A percentile compares a stretch with the other conserved stretches of the same genome.
These are phyloP conservation scores for Capsella bursapastoris DNA, from an alignment of 345 rosid species.

Conservation along the genomic window DNA sequence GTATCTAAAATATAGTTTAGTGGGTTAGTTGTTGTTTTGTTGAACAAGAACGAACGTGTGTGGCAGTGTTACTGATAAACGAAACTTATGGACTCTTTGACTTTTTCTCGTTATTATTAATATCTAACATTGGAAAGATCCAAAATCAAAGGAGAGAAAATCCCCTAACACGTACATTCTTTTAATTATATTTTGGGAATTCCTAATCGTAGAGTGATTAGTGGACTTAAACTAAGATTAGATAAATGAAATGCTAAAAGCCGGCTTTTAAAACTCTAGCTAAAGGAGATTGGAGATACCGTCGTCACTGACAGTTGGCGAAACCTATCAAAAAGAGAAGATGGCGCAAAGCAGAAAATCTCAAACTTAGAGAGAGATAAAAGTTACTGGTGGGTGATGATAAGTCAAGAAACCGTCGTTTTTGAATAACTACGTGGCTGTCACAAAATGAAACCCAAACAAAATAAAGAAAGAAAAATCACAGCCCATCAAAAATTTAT, in stretches of 20 bases:
- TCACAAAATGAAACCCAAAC: constrained; percentile 30
- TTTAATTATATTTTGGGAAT: neutral
- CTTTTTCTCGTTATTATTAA: constrained; percentile 19
- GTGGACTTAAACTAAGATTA: constrained; percentile 26
- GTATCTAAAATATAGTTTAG: constrained; percentile 17
- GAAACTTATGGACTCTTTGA: constrained; percentile 39
- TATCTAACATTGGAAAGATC: constrained; percentile 27
- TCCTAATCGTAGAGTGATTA: constrained; percentile 23
- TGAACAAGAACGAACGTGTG: constrained; percentile 38
- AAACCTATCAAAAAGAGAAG: constrained; percentile 19
- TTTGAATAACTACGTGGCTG: constrained; percentile 36
- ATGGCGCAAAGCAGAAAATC: constrained; percentile 20
- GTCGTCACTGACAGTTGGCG: constrained; percentile 35
- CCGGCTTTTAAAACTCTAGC: constrained; percentile 28
- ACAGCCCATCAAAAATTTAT: constrained; percentile 27
- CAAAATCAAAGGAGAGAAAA: neutral
- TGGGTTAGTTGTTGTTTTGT: neutral
- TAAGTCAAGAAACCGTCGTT: constrained; percentile 26
- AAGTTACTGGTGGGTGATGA: constrained; percentile 39
- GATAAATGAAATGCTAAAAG: neutral
- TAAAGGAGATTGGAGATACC: neutral
- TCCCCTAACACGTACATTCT: neutral
- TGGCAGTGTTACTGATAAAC: constrained; percentile 45
- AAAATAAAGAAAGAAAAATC: neutral
- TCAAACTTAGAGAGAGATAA: neutral